Evolutionary conservation across 768 basidiomycete genomes (phyloP).

Genomic region (Auricularia sp.): DNA sequence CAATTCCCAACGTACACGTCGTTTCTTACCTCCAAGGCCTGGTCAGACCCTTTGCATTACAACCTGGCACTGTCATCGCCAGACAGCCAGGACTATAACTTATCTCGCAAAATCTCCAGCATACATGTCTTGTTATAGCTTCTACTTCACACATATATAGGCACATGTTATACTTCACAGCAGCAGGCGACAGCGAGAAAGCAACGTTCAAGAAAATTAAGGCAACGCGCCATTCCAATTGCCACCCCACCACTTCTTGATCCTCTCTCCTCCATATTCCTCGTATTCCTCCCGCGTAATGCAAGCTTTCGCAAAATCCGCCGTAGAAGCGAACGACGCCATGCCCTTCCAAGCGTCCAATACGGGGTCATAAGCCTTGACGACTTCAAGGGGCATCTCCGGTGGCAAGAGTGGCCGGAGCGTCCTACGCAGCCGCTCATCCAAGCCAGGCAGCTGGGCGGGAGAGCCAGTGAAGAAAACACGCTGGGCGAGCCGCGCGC

Average conservation of each 20-base stretch:
- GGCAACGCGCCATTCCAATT: constrained; percentile 56
- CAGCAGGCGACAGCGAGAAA: background rate
- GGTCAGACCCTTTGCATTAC: no score
- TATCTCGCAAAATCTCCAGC: no score
- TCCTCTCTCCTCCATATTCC: constrained; percentile 79
- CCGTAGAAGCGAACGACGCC: constrained; percentile 42
- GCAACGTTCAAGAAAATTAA: background rate
- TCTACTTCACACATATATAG: background rate
- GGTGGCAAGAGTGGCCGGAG: constrained; percentile 82
- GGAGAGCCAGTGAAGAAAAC: constrained; percentile 84
- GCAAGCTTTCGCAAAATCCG: constrained; percentile 29
- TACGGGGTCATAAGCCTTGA: constrained; percentile 51
- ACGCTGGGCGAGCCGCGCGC: constrained; percentile 71
- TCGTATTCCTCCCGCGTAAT: constrained; percentile 78
- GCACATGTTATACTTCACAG: background rate
- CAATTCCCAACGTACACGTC: no score
- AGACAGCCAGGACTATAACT: no score
- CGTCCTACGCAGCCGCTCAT: constrained; percentile 53
- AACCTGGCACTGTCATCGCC: no score
- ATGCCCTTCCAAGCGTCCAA: constrained; percentile 90
- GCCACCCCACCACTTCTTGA: constrained; percentile 86
- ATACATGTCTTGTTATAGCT: no score
- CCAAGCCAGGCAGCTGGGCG: constrained; percentile 61
- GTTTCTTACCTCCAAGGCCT: no score
- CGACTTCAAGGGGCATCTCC: constrained; percentile 59